Evolutionary conservation across 257 asterid genomes (phyloP), one percentile per base, ranked within the genome.

Genomic region (Ilex asprella): DNA sequence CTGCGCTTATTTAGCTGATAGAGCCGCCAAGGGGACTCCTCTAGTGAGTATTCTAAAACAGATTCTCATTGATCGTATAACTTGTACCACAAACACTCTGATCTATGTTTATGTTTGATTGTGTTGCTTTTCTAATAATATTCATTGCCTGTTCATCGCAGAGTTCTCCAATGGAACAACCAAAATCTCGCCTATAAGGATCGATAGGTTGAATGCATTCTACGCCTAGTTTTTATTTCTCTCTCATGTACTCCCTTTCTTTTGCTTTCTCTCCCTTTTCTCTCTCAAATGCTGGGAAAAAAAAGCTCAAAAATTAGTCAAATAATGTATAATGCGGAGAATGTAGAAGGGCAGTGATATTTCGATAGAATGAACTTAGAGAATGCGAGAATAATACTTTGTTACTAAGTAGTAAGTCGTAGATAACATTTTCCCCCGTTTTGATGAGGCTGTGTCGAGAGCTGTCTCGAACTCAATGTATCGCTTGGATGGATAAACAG

Each of bases 11-110:
- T 67, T 93, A 70, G 87, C 88, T 0, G 87, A 90, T 56, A 83
- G 87, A 70, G 96, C 94, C 71, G 84, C 94, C 11, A 84, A 62
- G 77, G 95, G 90, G n/a, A 82, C 80, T 61, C 84, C 93, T 47
- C 74, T 93, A 92, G 99, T 93, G 65, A 85, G 96, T 68, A 50
- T 65, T 16, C 67, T 56, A 8, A 16, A 4, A 43, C 43, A 49
- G 50, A 0, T 0, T 55, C 16, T 58, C 13, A n/a, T 15, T 59
- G 9, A 3, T 7, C 27, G 27, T 54, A 43, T 59, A 12, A 32
- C 13, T 27, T 60, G 35, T 29, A 35, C 5, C 41, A 35, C 41
- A 3, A 35, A 35, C 2, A 4, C 8, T 35, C 41, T 8, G 5
- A 35, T 35, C 7, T 8, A 35, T 35, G 7, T 35, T 35, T 14